Conservation (phyloP, 2,329 filamentous ascomycete species). For the Colletotrichum lentis region DNA sequence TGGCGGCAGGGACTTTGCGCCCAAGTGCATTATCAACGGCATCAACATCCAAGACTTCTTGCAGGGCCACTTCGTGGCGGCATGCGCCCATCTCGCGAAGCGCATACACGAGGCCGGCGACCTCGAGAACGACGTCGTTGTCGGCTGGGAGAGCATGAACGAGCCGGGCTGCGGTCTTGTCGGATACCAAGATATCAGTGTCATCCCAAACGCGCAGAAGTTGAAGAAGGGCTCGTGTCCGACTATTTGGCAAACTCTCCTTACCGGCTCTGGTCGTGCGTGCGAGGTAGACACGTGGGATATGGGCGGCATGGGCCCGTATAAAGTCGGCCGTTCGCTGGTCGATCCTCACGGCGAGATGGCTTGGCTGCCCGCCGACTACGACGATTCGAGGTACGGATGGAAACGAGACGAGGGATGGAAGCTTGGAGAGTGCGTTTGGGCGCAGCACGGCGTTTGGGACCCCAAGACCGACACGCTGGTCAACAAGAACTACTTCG, state of each 20-base stretch:
- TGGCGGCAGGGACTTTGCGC: slow-evolving; percentile 87
- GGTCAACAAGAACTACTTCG: slow-evolving; percentile 87
- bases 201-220: slow-evolving; percentile 85
- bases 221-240: slow-evolving; percentile 92
- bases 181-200: slow-evolving; percentile 81
- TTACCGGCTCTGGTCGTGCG: slow-evolving; percentile 89
- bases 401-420: slow-evolving; percentile 89
- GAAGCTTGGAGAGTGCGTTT: slow-evolving; percentile 93
- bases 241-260: slow-evolving; percentile 91
- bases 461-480: slow-evolving; percentile 80
- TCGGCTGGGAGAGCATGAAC: slow-evolving; percentile 97
- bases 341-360: slow-evolving; percentile 87
- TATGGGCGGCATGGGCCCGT: slow-evolving; percentile 91
- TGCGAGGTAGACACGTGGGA: slow-evolving; percentile 93
- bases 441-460: slow-evolving; percentile 98
- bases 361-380: slow-evolving; percentile 83
- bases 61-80: slow-evolving; percentile 83
- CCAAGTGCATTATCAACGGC: slow-evolving; percentile 93
- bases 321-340: slow-evolving; percentile 82
- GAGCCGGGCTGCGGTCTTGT: slow-evolving; percentile 91
- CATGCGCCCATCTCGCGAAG: slow-evolving; percentile 81
- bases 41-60: slow-evolving; percentile 97
- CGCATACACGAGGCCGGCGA: slow-evolving; percentile 90
- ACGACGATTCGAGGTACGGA: slow-evolving; percentile 87
- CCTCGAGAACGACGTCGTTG: slow-evolving; percentile 83